Conservation (phyloP, 2,329 filamentous ascomycete genomes). For the Colletotrichum lini region DNA sequence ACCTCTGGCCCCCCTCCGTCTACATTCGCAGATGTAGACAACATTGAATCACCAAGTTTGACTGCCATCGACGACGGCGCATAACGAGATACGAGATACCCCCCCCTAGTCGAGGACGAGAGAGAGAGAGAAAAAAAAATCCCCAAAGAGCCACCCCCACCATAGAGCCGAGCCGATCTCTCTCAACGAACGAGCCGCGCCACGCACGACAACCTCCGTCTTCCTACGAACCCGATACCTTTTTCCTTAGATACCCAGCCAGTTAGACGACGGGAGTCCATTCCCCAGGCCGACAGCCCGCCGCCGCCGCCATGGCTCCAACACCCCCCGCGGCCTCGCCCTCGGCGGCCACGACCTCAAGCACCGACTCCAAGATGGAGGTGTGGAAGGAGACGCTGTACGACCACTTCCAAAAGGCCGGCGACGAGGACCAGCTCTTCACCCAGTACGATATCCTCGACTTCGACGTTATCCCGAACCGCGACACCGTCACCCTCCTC, state of each 20-base stretch:
- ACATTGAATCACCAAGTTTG: not conserved
- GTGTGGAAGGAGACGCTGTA: slow-evolving; percentile 71
- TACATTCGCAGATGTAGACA: slow-evolving; percentile 17
- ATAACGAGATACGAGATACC: not conserved
- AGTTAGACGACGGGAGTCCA: not conserved
- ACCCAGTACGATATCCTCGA: slow-evolving; percentile 71
- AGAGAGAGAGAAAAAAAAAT: not conserved
- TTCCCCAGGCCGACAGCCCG: not conserved
- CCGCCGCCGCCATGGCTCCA: slow-evolving; percentile 37
- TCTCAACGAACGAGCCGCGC: not conserved
- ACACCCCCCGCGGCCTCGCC: slow-evolving; percentile 32
- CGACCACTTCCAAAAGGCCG: slow-evolving; percentile 66
- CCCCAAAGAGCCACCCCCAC: slow-evolving; percentile 11
- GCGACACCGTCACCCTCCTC: slow-evolving; percentile 68
- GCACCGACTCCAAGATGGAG: slow-evolving; percentile 58
- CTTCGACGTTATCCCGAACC: slow-evolving; percentile 70
- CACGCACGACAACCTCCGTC: not conserved
- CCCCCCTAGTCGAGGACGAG: not conserved
- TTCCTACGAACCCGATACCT: not conserved
- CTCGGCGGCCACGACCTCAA: slow-evolving; percentile 40
- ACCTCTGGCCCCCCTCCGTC: not conserved
- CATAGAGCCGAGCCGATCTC: not conserved
- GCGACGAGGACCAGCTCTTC: slow-evolving; percentile 65
- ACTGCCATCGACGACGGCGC: not conserved
- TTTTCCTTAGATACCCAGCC: not conserved